These are phyloP conservation scores for Talaromyces albobiverticillius DNA, from an alignment of 2,329 filamentous ascomycete genomes.

Conservation along the genomic window DNA sequence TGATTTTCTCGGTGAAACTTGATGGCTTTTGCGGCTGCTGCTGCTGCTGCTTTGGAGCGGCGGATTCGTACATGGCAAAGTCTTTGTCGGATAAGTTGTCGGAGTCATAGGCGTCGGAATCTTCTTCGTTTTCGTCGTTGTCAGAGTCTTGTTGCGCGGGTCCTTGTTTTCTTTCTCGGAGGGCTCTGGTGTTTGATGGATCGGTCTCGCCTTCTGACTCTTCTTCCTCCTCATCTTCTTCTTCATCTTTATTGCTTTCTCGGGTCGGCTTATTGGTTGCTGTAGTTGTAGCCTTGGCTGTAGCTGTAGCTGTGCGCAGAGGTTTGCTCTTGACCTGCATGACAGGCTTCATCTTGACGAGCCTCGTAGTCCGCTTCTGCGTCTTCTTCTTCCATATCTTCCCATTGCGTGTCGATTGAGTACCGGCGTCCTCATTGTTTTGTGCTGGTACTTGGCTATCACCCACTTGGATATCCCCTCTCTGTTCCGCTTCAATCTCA, in stretches of 20 bases:
- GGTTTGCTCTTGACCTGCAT: conserved; percentile 24
- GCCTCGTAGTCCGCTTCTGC: conserved; percentile 48
- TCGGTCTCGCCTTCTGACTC: conserved; percentile 15
- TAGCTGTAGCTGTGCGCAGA: conserved; percentile 15
- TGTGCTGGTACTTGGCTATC: conserved; percentile 35
- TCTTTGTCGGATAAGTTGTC: conserved; percentile 12
- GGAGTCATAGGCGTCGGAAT: conserved; percentile 19
- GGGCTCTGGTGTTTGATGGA: conserved; percentile 11
- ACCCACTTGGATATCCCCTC: conserved; percentile 30
- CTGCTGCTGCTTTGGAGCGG: background rate
- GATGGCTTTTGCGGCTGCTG: conserved; percentile 18
- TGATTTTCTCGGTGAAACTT: conserved; percentile 36
- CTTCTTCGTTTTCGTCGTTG: background rate
- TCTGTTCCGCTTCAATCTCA: conserved; percentile 42
- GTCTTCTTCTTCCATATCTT: conserved; percentile 47
- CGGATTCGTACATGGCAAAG: conserved; percentile 5
- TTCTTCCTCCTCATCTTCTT: conserved; percentile 15
- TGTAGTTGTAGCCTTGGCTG: background rate
- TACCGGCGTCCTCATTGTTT: conserved; percentile 7
- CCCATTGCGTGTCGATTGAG: conserved; percentile 10
- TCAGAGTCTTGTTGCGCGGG: background rate
- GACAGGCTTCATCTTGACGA: conserved; percentile 44
- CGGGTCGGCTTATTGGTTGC: too few relatives aligned
- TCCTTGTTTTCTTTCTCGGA: background rate
- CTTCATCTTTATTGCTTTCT: conserved; percentile 16